Base-by-base conservation (phyloP, 129 eudicot species). In the Logfia minima region DNA sequence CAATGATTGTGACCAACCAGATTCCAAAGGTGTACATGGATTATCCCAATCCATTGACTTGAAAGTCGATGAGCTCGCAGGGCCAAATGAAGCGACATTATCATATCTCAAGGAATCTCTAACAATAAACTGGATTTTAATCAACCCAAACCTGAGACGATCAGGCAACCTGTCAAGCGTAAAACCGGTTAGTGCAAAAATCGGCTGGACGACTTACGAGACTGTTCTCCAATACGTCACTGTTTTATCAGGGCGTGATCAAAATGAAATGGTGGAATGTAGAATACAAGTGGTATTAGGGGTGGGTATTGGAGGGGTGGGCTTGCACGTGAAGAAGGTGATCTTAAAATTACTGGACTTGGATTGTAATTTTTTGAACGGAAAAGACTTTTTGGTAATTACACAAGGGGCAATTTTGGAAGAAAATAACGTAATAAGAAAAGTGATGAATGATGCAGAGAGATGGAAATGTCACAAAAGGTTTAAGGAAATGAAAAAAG, bases 101-200 rank as follows among this genome's bases (percentile, higher is more conserved):
- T 31, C 65, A 6, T 83, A 77, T 0, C 34, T 84, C 0, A 66
- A 76, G 6, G 45, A 51, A 21, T 70, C 71, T 9, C 3, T 84
- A 8, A 76, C 45, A 4, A 32, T 85, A 71, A 87, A 85, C 83
- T 87, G 89, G 92, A 83, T 84, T 19, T 0, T 81, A 14, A 72
- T 85, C 24, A 83, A 84, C 35, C 81, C 88, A 23, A 63, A 32
- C 70, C 34, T 55, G 32, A 9, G 64, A 75, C 76, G 79, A 75
- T 85, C 91, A 11, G 83, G 77, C 0, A 87, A 84, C 13, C 24
- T 87, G 26, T 87, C 91, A 1, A 87, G 88, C 64, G 23, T 82
- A 8, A 75, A 78, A 52, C 77, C 88, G 6, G 62, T 84, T 24
- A 35, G 69, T 4, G 81, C 75, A 37, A 29, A 82, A 22, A 74